Conservation (phyloP, 108 stramenopile genomes). For the Skeletonema potamos region DNA sequence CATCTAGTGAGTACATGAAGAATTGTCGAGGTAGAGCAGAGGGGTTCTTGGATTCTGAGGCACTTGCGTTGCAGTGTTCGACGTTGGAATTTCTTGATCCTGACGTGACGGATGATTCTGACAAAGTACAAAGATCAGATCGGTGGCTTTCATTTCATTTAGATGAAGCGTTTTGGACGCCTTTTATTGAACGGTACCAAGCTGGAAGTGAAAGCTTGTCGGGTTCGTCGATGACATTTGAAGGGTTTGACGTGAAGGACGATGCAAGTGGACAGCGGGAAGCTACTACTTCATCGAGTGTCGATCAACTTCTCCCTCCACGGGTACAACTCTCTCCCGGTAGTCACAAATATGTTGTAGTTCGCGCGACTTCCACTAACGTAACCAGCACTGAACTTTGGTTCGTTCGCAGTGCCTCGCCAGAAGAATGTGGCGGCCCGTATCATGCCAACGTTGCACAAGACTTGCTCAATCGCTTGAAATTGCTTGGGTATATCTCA, state of each 20-base stretch:
- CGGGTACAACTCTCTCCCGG: conserved; percentile 59
- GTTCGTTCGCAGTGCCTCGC: conserved; percentile 73
- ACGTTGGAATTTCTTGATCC: conserved; percentile 49
- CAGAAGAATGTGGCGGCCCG: conserved; percentile 69
- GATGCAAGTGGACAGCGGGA: too few species aligned
- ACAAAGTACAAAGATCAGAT: conserved; percentile 26
- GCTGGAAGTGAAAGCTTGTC: conserved; percentile 1
- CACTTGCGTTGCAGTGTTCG: conserved; percentile 77
- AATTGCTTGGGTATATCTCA: conserved; percentile 36
- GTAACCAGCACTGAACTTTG: conserved; percentile 19
- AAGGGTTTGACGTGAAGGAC: too few species aligned
- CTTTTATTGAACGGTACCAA: conserved; percentile 43
- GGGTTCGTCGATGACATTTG: too few species aligned
- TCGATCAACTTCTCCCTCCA: conserved; percentile 41
- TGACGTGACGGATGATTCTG: background rate
- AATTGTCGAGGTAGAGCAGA: background rate
- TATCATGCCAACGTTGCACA: conserved; percentile 76
- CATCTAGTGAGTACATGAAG: conserved; percentile 1
- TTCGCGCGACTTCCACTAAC: conserved; percentile 35
- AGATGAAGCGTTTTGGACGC: conserved; percentile 71
- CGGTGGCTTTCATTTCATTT: conserved; percentile 58
- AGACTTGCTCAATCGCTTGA: conserved; percentile 52
- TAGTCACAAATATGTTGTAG: conserved; percentile 67
- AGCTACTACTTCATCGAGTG: too few species aligned
- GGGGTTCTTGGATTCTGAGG: conserved; percentile 38